Percentiles rank a stretch among this genome's conserved stretches.
These are phyloP conservation scores for Mucor circinelloides DNA, from an alignment of 371 early-diverging fungal genomes.

Conservation along the genomic window DNA sequence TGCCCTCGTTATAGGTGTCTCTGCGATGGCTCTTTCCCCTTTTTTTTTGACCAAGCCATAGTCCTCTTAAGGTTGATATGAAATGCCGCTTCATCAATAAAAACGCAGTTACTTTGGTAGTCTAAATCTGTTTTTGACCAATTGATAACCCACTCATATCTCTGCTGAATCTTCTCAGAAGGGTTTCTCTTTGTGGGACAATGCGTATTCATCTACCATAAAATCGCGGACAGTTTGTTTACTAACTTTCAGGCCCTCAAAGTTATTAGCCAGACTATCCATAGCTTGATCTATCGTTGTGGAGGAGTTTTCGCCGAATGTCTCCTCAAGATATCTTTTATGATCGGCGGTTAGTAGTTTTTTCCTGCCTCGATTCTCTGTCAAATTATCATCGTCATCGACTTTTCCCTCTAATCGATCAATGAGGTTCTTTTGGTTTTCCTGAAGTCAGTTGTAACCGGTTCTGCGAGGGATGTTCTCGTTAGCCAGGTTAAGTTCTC, in stretches of 20 bases:
- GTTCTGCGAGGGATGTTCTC: slow-evolving; percentile 13
- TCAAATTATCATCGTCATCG: neutral
- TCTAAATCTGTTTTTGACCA: slow-evolving; percentile 13
- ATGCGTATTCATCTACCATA: neutral
- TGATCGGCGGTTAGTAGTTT: neutral
- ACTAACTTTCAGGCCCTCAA: neutral
- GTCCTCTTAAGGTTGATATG: slow-evolving; percentile 15
- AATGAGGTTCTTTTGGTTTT: neutral
- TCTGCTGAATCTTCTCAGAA: neutral
- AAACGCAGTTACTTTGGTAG: slow-evolving; percentile 9
- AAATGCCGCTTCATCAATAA: slow-evolving; percentile 16
- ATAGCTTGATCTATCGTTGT: slow-evolving; percentile 4
- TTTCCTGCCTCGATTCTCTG: neutral
- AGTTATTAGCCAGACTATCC: neutral
- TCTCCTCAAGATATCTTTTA: slow-evolving; percentile 10
- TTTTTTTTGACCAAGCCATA: slow-evolving; percentile 16
- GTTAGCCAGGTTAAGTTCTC: no score
- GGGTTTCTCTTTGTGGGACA: neutral
- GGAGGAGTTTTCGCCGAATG: slow-evolving; percentile 9
- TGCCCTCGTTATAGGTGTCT: neutral
- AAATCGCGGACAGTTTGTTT: neutral
- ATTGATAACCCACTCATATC: slow-evolving; percentile 1
- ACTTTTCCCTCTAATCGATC: slow-evolving; percentile 1
- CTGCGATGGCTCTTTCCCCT: neutral
- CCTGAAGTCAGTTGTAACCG: slow-evolving; percentile 3